These are phyloP conservation scores for Pugionium cornutum DNA, from an alignment of 345 rosid species.

Conservation along the genomic window DNA sequence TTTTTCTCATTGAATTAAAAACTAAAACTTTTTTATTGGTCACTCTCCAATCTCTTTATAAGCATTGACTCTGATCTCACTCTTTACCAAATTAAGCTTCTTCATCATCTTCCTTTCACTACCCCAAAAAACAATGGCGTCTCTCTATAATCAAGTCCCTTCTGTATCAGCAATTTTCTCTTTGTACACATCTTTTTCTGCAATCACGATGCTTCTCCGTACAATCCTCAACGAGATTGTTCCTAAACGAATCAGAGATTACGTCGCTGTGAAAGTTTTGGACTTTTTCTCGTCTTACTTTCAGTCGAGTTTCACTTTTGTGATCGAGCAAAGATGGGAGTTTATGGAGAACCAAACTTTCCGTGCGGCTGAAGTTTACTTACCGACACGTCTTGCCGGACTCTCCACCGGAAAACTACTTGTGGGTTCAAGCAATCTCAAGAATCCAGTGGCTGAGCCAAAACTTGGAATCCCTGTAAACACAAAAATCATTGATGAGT, in stretches of 20 bases:
- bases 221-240: conserved; percentile 40
- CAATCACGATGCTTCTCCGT: conserved; percentile 40
- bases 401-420: conserved; percentile 39
- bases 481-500: conserved; percentile 39
- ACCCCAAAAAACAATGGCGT: conserved; percentile 13
- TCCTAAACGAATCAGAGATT: conserved; percentile 36
- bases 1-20: background rate
- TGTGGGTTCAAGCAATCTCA: conserved; percentile 38
- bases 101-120: conserved; percentile 13
- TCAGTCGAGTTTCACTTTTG: conserved; percentile 38
- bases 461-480: conserved; percentile 40
- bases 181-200: conserved; percentile 40
- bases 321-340: conserved; percentile 42
- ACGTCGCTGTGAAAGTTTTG: conserved; percentile 21
- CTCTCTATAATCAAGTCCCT: conserved; percentile 35
- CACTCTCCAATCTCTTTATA: background rate
- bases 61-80: too few relatives aligned
- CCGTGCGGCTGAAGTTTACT: conserved; percentile 44
- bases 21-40: background rate
- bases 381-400: conserved; percentile 36
- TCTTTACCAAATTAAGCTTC: background rate
- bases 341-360: conserved; percentile 40
- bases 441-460: conserved; percentile 38
- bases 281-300: conserved; percentile 40
- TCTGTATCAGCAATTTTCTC: conserved; percentile 39